Evolutionary conservation across 306 rosid species (phyloP).

Genomic region (Crataegus laevigata): DNA sequence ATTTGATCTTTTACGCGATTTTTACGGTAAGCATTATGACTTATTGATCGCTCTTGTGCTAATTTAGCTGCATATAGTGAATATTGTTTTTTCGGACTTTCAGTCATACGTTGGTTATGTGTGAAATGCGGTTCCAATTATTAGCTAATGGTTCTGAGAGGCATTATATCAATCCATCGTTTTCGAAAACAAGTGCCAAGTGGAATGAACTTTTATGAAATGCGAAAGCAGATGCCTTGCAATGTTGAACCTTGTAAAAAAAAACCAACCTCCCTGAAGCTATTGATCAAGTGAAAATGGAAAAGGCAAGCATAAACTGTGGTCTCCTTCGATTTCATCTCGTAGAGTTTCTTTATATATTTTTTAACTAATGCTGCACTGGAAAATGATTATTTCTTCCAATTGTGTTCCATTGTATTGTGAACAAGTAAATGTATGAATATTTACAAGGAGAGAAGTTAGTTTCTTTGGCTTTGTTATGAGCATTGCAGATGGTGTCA

Average conservation of each 20-base stretch:
- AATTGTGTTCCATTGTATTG: not conserved
- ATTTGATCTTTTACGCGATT: slow-evolving; percentile 13
- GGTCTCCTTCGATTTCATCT: not conserved
- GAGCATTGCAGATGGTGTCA: slow-evolving; percentile 24
- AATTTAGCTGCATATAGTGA: not conserved
- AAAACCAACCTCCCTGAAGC: not conserved
- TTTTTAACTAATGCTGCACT: not conserved
- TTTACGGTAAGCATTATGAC: slow-evolving; percentile 13
- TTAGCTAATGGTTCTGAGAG: not conserved
- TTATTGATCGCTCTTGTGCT: not conserved
- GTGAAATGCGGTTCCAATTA: not conserved
- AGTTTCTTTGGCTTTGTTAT: not conserved
- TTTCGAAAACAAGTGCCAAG: not conserved
- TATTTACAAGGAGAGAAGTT: not conserved
- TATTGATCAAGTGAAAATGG: not conserved
- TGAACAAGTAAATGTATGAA: not conserved
- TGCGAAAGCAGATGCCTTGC: not conserved
- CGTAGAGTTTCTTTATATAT: too few species aligned
- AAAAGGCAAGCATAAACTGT: not conserved
- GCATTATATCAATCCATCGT: not conserved
- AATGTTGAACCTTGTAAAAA: not conserved
- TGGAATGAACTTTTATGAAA: not conserved
- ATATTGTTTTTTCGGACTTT: not conserved
- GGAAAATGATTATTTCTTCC: not conserved
- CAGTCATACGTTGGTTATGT: not conserved